Conservation (phyloP, 768 basidiomycete species). For the Mrakia gelida region DNA sequence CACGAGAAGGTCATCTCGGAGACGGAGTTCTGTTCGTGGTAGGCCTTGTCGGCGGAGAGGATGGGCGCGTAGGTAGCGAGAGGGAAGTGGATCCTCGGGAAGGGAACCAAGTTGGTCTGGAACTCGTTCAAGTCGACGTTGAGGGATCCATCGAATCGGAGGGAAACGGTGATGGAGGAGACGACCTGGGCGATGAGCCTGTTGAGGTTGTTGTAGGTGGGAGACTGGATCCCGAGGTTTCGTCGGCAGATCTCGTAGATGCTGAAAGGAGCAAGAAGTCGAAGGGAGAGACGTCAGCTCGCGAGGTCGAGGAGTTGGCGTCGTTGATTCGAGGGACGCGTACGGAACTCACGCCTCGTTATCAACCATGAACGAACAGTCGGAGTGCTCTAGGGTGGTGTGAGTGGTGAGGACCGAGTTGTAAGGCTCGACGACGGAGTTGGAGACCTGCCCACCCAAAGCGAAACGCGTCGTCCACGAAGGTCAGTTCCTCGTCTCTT, state of each 20-base stretch:
- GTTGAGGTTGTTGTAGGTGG: constrained; percentile 91
- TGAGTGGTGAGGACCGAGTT: constrained; percentile 94
- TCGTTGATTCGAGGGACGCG: background rate
- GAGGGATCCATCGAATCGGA: constrained; percentile 93
- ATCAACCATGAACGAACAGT: constrained; percentile 99
- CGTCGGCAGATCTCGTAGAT: constrained; percentile 99
- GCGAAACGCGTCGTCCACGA: background rate
- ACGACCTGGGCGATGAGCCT: constrained; percentile 97
- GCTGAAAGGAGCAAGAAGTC: constrained; percentile 41
- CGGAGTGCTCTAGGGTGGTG: constrained; percentile 97
- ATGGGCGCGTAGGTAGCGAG: constrained; percentile 93
- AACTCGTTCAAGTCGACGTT: constrained; percentile 98
- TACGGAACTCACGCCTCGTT: constrained; percentile 63
- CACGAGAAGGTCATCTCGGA: constrained; percentile 98
- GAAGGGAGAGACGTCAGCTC: background rate
- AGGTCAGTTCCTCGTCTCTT: background rate
- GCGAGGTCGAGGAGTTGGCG: background rate
- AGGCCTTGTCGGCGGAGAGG: constrained; percentile 84
- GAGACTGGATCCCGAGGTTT: constrained; percentile 75
- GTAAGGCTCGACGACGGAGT: constrained; percentile 97
- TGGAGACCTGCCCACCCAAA: constrained; percentile 54
- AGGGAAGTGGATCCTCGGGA: constrained; percentile 98
- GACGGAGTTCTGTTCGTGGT: constrained; percentile 94
- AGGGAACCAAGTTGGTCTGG: constrained; percentile 98
- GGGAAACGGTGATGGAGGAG: constrained; percentile 92